A percentile compares a stretch with the other conserved stretches of the same genome.
Conservation (phyloP, 2,329 filamentous ascomycete species). For the Polychaeton citri region DNA sequence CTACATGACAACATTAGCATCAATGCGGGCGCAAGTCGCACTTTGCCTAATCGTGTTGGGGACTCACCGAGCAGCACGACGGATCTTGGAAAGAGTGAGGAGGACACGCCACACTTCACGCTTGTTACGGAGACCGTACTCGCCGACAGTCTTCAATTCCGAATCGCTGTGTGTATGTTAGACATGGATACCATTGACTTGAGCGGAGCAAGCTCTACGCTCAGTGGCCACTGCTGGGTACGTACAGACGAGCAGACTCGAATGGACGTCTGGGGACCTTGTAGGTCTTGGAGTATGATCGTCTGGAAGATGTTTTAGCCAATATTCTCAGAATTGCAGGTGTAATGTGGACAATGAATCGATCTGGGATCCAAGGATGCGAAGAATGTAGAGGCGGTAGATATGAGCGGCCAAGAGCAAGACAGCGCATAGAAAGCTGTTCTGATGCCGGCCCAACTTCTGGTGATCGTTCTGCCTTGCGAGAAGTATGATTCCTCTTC, state of each 20-base stretch:
- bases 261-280: slow-evolving; percentile 97
- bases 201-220: slow-evolving; percentile 91
- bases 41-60: background rate
- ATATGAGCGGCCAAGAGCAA: no score
- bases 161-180: slow-evolving; percentile 73
- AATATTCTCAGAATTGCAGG: no score
- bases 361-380: no score
- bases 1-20: slow-evolving; percentile 35
- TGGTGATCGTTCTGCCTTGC: no score
- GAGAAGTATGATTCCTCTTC: no score
- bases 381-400: no score
- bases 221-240: slow-evolving; percentile 82
- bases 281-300: slow-evolving; percentile 97
- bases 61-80: slow-evolving; percentile 97
- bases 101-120: slow-evolving; percentile 99
- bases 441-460: no score
- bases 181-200: slow-evolving; percentile 67
- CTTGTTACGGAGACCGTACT: slow-evolving; percentile 99
- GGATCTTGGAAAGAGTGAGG: slow-evolving; percentile 99
- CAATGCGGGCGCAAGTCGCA: background rate
- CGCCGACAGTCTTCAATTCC: slow-evolving; percentile 98
- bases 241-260: slow-evolving; percentile 99
- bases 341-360: no score
- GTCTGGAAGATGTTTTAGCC: slow-evolving; percentile 17
- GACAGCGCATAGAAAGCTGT: no score